Conservation (phyloP, 225 moss, liverwort and hornwort species). For the Physcomitrium patens region DNA sequence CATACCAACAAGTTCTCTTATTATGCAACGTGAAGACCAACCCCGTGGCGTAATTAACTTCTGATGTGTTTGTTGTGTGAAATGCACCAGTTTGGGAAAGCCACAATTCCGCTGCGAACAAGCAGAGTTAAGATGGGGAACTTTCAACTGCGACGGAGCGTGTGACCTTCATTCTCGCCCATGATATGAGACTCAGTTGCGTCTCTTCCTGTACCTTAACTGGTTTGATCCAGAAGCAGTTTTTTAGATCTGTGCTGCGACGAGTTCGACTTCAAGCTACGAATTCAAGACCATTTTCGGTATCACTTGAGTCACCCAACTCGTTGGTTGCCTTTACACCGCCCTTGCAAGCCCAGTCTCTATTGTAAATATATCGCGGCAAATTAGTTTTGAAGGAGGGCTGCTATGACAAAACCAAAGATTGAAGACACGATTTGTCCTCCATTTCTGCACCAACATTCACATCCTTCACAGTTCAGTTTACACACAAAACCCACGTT, state of each 20-base stretch:
- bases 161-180: slow-evolving; percentile 29
- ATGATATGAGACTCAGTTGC: background rate
- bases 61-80: slow-evolving; percentile 8
- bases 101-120: slow-evolving; percentile 40
- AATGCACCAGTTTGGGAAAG: slow-evolving; percentile 45
- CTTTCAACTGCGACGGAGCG: slow-evolving; percentile 45
- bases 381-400: background rate
- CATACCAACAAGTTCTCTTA: background rate
- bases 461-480: background rate
- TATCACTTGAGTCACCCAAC: background rate
- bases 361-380: background rate
- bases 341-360: background rate
- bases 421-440: background rate
- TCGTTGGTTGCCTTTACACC: slow-evolving; percentile 18
- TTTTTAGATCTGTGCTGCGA: slow-evolving; percentile 12
- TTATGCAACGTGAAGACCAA: no score
- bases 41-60: background rate
- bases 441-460: background rate
- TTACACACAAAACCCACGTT: background rate
- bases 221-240: background rate
- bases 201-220: background rate
- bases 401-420: background rate
- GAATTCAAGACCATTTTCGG: background rate
- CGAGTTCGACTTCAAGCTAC: background rate
- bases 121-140: slow-evolving; percentile 39